A percentile compares a stretch with the other conserved stretches of the same genome.
Conservation (phyloP, 768 basidiomycete species). For the Tricholoma sp. region DNA sequence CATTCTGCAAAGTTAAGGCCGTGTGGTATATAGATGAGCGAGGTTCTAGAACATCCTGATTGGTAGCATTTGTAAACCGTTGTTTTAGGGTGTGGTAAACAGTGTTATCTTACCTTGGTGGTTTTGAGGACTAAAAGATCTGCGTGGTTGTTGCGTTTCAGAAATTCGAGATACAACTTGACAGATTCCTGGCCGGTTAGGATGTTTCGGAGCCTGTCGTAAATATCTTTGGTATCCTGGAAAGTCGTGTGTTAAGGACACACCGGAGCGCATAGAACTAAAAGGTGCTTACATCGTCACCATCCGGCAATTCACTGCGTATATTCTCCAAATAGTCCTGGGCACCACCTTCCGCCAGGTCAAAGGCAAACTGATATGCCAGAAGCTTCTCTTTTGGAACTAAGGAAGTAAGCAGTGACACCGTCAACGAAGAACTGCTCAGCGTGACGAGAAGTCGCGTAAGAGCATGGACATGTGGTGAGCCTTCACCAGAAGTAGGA, state of each 20-base stretch:
- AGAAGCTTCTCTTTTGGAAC: conserved; percentile 67
- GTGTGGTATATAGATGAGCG: conserved; percentile 98
- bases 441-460: conserved; percentile 89
- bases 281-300: conserved; percentile 46
- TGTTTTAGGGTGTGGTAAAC: not conserved
- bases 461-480: conserved; percentile 72
- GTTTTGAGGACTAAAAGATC: conserved; percentile 89
- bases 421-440: conserved; percentile 73
- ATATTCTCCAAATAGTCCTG: conserved; percentile 88
- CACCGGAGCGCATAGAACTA: not conserved
- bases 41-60: conserved; percentile 82
- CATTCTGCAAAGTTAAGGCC: conserved; percentile 93
- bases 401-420: conserved; percentile 67
- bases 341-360: conserved; percentile 88
- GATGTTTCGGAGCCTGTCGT: conserved; percentile 76
- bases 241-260: conserved; percentile 7
- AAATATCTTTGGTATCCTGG: conserved; percentile 56
- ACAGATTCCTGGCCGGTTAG: conserved; percentile 89
- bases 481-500: conserved; percentile 64
- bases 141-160: conserved; percentile 89
- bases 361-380: conserved; percentile 95
- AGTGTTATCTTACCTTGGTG: conserved; percentile 62
- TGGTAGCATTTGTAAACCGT: conserved; percentile 3
- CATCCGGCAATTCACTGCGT: conserved; percentile 61
- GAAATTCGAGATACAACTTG: conserved; percentile 91